These are phyloP conservation scores for Hypocreales sp. DNA, from an alignment of 2,329 filamentous ascomycete species.

Conservation along the genomic window DNA sequence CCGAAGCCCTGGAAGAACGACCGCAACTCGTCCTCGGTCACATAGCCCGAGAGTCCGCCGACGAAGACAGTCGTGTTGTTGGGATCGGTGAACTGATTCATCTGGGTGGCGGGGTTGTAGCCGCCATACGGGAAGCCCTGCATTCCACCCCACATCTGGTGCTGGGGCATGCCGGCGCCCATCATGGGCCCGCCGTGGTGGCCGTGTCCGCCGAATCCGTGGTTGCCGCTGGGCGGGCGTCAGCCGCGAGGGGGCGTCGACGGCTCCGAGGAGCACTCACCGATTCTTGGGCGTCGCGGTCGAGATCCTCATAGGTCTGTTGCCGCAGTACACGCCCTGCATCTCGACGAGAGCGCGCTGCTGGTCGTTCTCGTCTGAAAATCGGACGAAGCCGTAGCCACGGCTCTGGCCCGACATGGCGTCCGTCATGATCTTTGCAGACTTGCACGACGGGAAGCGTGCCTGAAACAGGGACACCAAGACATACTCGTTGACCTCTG, in stretches of 20 bases:
- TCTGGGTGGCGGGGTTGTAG: constrained; percentile 39
- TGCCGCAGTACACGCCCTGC: constrained; percentile 98
- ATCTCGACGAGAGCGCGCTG: constrained; percentile 93
- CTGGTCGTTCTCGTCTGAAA: constrained; percentile 89
- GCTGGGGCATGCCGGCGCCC: constrained; percentile 27
- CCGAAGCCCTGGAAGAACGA: constrained; percentile 99
- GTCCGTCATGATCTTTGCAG: constrained; percentile 99
- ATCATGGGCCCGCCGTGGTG: constrained; percentile 28
- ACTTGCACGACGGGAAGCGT: constrained; percentile 95
- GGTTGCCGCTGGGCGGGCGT: constrained; percentile 16
- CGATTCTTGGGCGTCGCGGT: constrained; percentile 95
- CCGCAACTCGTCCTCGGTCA: constrained; percentile 97
- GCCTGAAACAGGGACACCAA: constrained; percentile 93
- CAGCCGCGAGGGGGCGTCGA: constrained; percentile 1
- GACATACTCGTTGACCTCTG: constrained; percentile 97
- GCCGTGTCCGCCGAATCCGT: constrained; percentile 22
- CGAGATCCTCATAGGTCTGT: constrained; percentile 95
- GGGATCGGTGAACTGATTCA: constrained; percentile 99
- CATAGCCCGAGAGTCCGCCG: constrained; percentile 89
- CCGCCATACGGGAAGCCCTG: constrained; percentile 23
- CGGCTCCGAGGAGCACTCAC: constrained; percentile 15
- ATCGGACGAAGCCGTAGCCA: constrained; percentile 95
- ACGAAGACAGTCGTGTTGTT: constrained; percentile 99
- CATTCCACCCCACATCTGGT: constrained; percentile 26
- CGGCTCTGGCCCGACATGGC: constrained; percentile 95